These are phyloP conservation scores for Epichloe gansuensis DNA, from an alignment of 2,329 filamentous ascomycete species.

Conservation along the genomic window DNA sequence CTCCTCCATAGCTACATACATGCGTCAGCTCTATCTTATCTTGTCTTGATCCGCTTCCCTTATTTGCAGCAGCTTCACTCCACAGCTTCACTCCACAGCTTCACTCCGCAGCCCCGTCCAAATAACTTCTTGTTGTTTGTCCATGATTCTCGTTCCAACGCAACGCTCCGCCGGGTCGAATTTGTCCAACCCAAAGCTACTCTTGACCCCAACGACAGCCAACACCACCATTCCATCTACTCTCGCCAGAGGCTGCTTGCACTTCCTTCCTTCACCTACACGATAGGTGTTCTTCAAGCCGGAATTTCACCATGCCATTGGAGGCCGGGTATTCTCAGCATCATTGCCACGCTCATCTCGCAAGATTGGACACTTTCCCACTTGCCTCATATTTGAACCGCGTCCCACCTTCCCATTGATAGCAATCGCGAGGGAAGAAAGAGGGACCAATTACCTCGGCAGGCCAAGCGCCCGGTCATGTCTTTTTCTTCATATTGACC, in stretches of 20 bases:
- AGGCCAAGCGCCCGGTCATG: background rate
- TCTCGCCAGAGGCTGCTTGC: background rate
- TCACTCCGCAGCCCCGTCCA: background rate
- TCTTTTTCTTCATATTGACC: background rate
- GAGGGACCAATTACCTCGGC: slow-evolving; percentile 4
- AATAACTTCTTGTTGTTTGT: background rate
- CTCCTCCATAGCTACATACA: background rate
- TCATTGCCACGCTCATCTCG: background rate
- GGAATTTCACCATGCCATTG: slow-evolving; percentile 5
- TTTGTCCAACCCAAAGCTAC: background rate
- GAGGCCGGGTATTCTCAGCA: slow-evolving; percentile 1
- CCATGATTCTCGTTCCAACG: background rate
- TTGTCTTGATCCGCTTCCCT: background rate
- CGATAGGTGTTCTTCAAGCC: background rate
- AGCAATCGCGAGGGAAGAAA: slow-evolving; percentile 4
- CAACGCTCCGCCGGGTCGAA: background rate
- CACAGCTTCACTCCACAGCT: background rate
- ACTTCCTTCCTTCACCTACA: slow-evolving; percentile 1
- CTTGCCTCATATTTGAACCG: slow-evolving; percentile 1
- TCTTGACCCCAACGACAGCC: background rate
- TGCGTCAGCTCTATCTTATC: background rate
- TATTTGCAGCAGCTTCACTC: background rate
- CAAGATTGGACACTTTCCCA: background rate
- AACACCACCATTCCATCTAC: background rate
- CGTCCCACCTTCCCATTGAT: slow-evolving; percentile 5